Percentiles rank a stretch among this genome's conserved stretches.
These are phyloP conservation scores for Lanmaoa rubissima DNA, from an alignment of 768 basidiomycete genomes.

Conservation along the genomic window DNA sequence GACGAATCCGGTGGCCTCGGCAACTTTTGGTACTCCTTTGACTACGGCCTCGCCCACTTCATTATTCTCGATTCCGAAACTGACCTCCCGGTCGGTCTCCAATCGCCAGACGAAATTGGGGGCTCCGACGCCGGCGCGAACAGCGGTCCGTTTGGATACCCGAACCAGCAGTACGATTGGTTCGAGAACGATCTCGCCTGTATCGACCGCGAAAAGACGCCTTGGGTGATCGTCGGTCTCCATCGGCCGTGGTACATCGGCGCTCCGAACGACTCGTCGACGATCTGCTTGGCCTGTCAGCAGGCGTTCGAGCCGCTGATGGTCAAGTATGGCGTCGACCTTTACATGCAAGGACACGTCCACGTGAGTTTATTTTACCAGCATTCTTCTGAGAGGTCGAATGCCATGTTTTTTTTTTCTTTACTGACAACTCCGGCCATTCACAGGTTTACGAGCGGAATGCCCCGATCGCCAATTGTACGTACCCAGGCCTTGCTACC, in stretches of 20 bases:
- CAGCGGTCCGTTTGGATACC: constrained; percentile 28
- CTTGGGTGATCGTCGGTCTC: constrained; percentile 29
- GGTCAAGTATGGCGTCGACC: constrained; percentile 31
- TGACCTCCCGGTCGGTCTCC: constrained; percentile 25
- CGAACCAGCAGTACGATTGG: constrained; percentile 30
- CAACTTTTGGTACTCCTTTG: constrained; percentile 34
- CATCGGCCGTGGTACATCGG: constrained; percentile 29
- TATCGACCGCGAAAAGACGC: constrained; percentile 23
- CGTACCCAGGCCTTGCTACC: neutral
- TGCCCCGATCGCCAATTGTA: constrained; percentile 27
- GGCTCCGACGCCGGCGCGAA: constrained; percentile 21
- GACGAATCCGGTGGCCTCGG: constrained; percentile 24
- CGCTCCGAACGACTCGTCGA: neutral
- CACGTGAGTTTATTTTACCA: constrained; percentile 14
- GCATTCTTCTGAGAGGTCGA: no score
- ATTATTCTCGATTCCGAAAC: constrained; percentile 25
- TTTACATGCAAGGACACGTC: constrained; percentile 30
- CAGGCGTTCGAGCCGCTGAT: constrained; percentile 31
- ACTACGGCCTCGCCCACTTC: constrained; percentile 31
- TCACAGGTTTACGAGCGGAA: constrained; percentile 26
- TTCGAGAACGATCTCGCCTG: constrained; percentile 26
- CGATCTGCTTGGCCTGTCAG: constrained; percentile 19
- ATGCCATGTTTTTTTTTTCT: no score
- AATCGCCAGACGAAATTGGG: constrained; percentile 22
- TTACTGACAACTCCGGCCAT: neutral